phyloP scores from a whole-genome alignment of 2,329 filamentous ascomycete genomes.

The Aureobasidium sp. region DNA sequence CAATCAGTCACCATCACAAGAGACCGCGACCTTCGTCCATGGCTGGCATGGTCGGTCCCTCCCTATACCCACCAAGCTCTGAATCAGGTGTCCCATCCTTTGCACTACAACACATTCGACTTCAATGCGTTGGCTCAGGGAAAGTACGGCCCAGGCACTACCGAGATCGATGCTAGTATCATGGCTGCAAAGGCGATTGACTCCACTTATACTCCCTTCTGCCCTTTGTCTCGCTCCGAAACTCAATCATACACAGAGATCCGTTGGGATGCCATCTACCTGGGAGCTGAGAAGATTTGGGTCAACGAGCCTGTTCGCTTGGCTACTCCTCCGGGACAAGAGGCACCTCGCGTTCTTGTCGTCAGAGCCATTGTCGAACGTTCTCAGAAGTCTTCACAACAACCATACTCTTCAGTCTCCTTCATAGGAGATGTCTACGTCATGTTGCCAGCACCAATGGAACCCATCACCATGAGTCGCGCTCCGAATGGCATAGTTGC shows the following conservation, averaged over 20 bases:
- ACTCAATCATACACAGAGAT: slow-evolving; percentile 33
- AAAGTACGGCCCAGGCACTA: slow-evolving; percentile 40
- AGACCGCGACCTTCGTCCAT: slow-evolving; percentile 44
- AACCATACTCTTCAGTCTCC: slow-evolving; percentile 17
- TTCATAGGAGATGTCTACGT: slow-evolving; percentile 48
- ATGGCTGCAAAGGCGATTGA: slow-evolving; percentile 51
- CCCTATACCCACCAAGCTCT: slow-evolving; percentile 41
- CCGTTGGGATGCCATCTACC: slow-evolving; percentile 48
- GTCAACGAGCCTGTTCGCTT: slow-evolving; percentile 52
- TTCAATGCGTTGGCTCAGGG: slow-evolving; percentile 41
- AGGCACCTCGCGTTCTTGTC: slow-evolving; percentile 44
- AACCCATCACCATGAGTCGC: slow-evolving; percentile 25
- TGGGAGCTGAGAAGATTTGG: slow-evolving; percentile 55
- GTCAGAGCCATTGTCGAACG: slow-evolving; percentile 39
- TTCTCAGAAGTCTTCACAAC: slow-evolving; percentile 20
- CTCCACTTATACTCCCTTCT: slow-evolving; percentile 47
- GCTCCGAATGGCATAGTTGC: slow-evolving; percentile 20
- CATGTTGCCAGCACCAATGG: slow-evolving; percentile 36
- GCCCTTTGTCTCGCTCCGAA: slow-evolving; percentile 36
- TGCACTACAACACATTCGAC: slow-evolving; percentile 44
- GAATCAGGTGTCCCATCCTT: slow-evolving; percentile 30
- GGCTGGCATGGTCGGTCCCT: slow-evolving; percentile 53
- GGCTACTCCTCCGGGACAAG: slow-evolving; percentile 26
- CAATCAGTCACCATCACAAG: slow-evolving; percentile 36
- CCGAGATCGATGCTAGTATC: slow-evolving; percentile 51